Evolutionary conservation across 2,329 filamentous ascomycete genomes (phyloP).

Genomic region (Fusarium nisikadoi): DNA sequence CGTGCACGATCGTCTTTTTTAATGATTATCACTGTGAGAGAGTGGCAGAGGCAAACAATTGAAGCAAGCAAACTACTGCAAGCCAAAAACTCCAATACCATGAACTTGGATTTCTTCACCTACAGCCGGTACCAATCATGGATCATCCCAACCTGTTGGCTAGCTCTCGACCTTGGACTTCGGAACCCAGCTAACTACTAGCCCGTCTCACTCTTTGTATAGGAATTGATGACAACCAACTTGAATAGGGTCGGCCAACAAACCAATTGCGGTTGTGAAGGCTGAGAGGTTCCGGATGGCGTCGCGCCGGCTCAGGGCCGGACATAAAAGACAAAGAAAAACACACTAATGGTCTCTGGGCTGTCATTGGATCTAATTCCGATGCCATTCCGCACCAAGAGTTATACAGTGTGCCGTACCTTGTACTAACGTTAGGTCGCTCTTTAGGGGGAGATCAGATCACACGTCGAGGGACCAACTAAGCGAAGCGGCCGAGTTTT

Average conservation of each 20-base stretch:
- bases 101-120: constrained; percentile 21
- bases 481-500: constrained; percentile 7
- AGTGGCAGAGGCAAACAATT: constrained; percentile 11
- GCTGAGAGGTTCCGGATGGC: constrained; percentile 21
- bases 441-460: constrained; percentile 12
- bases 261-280: constrained; percentile 16
- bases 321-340: constrained; percentile 16
- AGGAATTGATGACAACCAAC: not conserved
- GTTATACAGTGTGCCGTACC: not conserved
- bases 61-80: constrained; percentile 1
- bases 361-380: not conserved
- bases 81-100: constrained; percentile 14
- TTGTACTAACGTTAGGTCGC: constrained; percentile 5
- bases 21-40: not conserved
- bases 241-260: constrained; percentile 5
- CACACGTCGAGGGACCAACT: not conserved
- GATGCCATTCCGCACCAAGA: not conserved
- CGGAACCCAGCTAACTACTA: not conserved
- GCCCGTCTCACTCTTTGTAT: not conserved
- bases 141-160: constrained; percentile 3
- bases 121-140: constrained; percentile 20
- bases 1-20: constrained; percentile 5
- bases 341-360: constrained; percentile 3
- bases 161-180: constrained; percentile 4
- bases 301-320: constrained; percentile 29